A percentile compares a stretch with the other conserved stretches of the same genome.
Evolutionary conservation across 805 yeast genomes (phyloP).

Genomic region (Candida alai): DNA sequence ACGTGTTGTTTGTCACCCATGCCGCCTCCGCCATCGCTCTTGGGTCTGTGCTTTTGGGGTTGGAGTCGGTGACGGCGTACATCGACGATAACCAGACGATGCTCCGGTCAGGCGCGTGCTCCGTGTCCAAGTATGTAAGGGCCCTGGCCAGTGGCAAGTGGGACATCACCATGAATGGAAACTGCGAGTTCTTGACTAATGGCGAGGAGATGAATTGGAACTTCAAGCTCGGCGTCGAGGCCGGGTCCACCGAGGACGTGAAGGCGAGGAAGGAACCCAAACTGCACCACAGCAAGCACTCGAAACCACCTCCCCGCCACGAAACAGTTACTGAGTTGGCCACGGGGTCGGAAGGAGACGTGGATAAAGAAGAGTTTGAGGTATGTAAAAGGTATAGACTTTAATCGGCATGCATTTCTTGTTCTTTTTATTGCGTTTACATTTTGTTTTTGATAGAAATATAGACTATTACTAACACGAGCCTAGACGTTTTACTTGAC

Average conservation of each 20-base stretch:
- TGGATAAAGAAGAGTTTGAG: slow-evolving; percentile 18
- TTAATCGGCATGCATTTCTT: neutral
- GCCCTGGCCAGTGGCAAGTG: slow-evolving; percentile 39
- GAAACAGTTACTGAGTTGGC: slow-evolving; percentile 15
- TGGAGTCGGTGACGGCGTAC: slow-evolving; percentile 46
- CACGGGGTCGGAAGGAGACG: slow-evolving; percentile 11
- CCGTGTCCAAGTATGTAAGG: slow-evolving; percentile 58
- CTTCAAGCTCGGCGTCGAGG: slow-evolving; percentile 71
- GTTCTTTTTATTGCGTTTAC: slow-evolving; percentile 3
- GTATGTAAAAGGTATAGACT: slow-evolving; percentile 16
- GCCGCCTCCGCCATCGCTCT: slow-evolving; percentile 91
- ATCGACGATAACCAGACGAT: slow-evolving; percentile 39
- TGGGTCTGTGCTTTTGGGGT: slow-evolving; percentile 70
- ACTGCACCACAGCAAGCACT: slow-evolving; percentile 12
- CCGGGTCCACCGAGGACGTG: slow-evolving; percentile 87
- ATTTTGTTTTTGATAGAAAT: no score
- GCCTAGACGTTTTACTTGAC: slow-evolving; percentile 33
- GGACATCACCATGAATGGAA: slow-evolving; percentile 67
- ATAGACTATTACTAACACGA: slow-evolving; percentile 20
- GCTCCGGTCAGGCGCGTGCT: slow-evolving; percentile 77
- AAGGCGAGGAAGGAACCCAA: slow-evolving; percentile 39
- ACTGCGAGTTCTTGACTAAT: slow-evolving; percentile 58
- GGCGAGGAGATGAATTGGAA: slow-evolving; percentile 97
- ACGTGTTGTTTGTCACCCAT: slow-evolving; percentile 77
- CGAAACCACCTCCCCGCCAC: neutral